Conservation (phyloP, 768 basidiomycete species). For the Leccinellum rugosiceps region DNA sequence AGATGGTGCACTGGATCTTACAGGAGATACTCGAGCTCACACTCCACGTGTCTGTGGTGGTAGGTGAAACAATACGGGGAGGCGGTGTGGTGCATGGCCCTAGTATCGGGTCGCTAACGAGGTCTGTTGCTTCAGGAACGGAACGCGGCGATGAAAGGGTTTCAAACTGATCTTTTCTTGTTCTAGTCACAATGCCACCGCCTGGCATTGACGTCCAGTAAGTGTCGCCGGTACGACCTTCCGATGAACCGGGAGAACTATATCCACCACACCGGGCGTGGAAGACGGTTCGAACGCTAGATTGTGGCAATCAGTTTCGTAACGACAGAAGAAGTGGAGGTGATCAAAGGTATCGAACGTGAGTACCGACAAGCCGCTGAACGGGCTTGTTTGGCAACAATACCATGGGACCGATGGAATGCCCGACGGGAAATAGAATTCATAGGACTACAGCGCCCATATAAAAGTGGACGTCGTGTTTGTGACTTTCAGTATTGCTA, state of each 20-base stretch:
- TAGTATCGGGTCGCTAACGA: slow-evolving; percentile 14
- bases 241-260: slow-evolving; percentile 97
- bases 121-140: slow-evolving; percentile 61
- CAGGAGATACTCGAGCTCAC: slow-evolving; percentile 58
- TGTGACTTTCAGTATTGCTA: slow-evolving; percentile 30
- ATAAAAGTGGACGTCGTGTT: slow-evolving; percentile 97
- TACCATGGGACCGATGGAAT: neutral
- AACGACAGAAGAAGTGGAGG: slow-evolving; percentile 88
- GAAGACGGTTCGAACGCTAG: slow-evolving; percentile 95
- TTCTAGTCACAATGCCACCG: slow-evolving; percentile 96
- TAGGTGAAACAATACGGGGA: slow-evolving; percentile 33
- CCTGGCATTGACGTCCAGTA: slow-evolving; percentile 94
- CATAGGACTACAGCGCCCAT: slow-evolving; percentile 70
- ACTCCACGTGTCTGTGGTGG: slow-evolving; percentile 97
- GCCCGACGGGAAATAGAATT: slow-evolving; percentile 49
- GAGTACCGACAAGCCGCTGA: slow-evolving; percentile 34
- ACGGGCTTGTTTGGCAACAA: neutral
- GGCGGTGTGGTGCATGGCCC: neutral
- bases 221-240: slow-evolving; percentile 63
- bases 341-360: slow-evolving; percentile 94
- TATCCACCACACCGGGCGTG: slow-evolving; percentile 96
- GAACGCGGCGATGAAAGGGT: slow-evolving; percentile 98
- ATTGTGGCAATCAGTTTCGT: slow-evolving; percentile 97
- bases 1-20: slow-evolving; percentile 99
- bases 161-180: slow-evolving; percentile 96